phyloP scores from a whole-genome alignment of 306 rosid genomes.

The Cicer pinnatifidum region DNA sequence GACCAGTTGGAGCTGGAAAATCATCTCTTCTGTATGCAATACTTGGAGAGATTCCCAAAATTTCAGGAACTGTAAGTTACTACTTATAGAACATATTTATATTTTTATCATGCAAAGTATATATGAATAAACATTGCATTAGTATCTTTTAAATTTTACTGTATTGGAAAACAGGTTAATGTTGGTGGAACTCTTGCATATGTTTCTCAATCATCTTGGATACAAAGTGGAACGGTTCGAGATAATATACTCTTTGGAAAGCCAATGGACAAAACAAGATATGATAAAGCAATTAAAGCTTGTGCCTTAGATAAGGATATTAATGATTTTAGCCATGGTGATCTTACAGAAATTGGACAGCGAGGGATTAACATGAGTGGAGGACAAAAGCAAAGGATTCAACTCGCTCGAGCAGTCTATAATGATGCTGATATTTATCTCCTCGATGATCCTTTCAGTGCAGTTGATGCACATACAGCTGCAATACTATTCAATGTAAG shows the following conservation, averaged over 20 bases:
- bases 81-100: background rate
- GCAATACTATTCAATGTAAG: constrained; percentile 70
- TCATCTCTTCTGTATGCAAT: constrained; percentile 74
- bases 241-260: constrained; percentile 78
- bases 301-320: constrained; percentile 80
- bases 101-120: constrained; percentile 27
- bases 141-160: background rate
- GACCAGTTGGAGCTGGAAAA: constrained; percentile 85
- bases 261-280: constrained; percentile 63
- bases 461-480: constrained; percentile 85
- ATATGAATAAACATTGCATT: constrained; percentile 8
- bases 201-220: constrained; percentile 84
- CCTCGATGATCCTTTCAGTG: constrained; percentile 85
- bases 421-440: constrained; percentile 79
- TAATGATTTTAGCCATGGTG: constrained; percentile 67
- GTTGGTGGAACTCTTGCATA: constrained; percentile 67
- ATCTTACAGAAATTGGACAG: constrained; percentile 88
- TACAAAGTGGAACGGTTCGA: constrained; percentile 79
- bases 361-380: constrained; percentile 91
- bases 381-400: constrained; percentile 90
- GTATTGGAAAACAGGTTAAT: constrained; percentile 53
- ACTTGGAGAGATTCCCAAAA: constrained; percentile 74
- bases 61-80: constrained; percentile 72
- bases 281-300: constrained; percentile 62
- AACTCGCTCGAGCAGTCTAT: constrained; percentile 81